phyloP scores from a whole-genome alignment of 345 rosid species.

The Microthlaspi erraticum region DNA sequence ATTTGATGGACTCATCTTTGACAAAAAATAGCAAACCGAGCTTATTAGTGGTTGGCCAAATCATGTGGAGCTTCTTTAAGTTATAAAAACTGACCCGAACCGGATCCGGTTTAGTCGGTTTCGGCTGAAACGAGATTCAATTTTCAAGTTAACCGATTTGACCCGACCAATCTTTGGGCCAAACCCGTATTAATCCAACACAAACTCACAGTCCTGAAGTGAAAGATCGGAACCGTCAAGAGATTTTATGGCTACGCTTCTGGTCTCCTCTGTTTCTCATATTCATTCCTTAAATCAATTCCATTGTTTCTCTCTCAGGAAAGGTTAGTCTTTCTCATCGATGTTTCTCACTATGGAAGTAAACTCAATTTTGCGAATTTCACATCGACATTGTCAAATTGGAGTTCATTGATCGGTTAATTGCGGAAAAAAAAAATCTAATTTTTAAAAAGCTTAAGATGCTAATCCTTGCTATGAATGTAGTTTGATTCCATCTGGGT shows the following conservation, averaged over 20 bases:
- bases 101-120: neutral
- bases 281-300: constrained; percentile 14
- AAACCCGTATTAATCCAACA: constrained; percentile 10
- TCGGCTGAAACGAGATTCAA: neutral
- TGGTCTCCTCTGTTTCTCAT: constrained; percentile 42
- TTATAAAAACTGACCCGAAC: constrained; percentile 11
- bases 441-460: neutral
- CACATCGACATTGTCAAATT: constrained; percentile 9
- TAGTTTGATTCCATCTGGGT: constrained; percentile 20
- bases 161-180: neutral
- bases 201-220: constrained; percentile 22
- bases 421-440: neutral
- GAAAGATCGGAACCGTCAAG: constrained; percentile 17
- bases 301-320: constrained; percentile 20
- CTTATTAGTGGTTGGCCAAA: constrained; percentile 27
- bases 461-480: constrained; percentile 13
- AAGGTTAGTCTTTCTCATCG: constrained; percentile 28
- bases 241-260: constrained; percentile 36
- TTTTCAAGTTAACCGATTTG: neutral
- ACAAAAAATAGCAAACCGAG: constrained; percentile 33
- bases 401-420: constrained; percentile 5
- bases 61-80: constrained; percentile 21
- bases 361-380: neutral
- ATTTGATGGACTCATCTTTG: constrained; percentile 35
- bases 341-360: neutral